Evolutionary conservation across 139 green algal genomes (phyloP).

Genomic region (Chlamydomonas sp.): DNA sequence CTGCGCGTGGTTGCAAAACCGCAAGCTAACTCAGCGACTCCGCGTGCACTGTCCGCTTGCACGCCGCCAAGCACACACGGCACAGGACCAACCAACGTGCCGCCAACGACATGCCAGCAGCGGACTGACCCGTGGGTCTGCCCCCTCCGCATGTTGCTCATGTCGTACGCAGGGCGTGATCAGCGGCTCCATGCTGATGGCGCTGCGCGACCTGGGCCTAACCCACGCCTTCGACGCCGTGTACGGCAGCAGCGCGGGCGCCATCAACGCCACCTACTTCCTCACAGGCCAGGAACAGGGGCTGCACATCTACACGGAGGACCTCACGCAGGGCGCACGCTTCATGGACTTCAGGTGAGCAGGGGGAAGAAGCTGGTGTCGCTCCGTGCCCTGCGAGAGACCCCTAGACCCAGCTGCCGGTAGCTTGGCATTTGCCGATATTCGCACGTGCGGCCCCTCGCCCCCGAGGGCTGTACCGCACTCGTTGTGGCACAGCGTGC

Average conservation of each 20-base stretch:
- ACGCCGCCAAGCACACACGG: no score
- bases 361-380: slow-evolving; percentile 1
- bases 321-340: slow-evolving; percentile 67
- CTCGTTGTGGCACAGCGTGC: no score
- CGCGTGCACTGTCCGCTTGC: no score
- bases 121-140: not conserved
- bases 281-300: slow-evolving; percentile 67
- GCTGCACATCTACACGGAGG: slow-evolving; percentile 84
- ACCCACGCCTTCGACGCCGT: slow-evolving; percentile 83
- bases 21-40: no score
- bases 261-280: slow-evolving; percentile 93
- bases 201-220: slow-evolving; percentile 72
- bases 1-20: no score
- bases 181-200: slow-evolving; percentile 74
- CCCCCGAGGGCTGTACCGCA: no score
- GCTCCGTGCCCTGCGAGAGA: not conserved
- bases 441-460: no score
- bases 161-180: slow-evolving; percentile 60
- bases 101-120: no score
- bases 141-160: not conserved
- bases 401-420: slow-evolving; percentile 8
- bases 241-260: slow-evolving; percentile 86
- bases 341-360: slow-evolving; percentile 76
- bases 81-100: no score
- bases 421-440: not conserved